phyloP scores from a whole-genome alignment of 208 protist species.

The Trichomonas vaginalis region DNA sequence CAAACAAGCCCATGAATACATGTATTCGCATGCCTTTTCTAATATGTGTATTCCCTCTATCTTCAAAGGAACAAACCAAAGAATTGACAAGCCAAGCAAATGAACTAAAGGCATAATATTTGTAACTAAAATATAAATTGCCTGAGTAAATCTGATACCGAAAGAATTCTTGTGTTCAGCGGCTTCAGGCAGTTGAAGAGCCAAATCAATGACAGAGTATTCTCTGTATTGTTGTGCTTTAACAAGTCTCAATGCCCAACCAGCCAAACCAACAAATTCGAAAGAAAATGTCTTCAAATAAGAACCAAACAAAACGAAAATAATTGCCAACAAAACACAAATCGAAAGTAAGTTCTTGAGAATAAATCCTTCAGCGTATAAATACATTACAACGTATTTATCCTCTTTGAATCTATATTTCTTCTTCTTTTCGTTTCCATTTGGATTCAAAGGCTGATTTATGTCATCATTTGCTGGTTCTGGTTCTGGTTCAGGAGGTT shows the following conservation, averaged over 20 bases:
- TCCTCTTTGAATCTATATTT: not conserved
- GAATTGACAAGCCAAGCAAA: slow-evolving; percentile 33
- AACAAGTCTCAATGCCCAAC: not conserved
- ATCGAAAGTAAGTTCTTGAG: not conserved
- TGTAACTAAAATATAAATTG: slow-evolving; percentile 36
- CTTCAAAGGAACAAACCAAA: slow-evolving; percentile 48
- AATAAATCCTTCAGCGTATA: not conserved
- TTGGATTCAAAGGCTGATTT: too few relatives aligned
- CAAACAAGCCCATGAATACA: slow-evolving; percentile 64
- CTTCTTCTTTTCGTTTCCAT: not conserved
- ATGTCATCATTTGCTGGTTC: too few relatives aligned
- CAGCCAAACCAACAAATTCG: not conserved
- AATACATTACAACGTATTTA: not conserved
- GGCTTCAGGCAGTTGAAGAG: not conserved
- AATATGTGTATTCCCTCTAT: slow-evolving; percentile 22
- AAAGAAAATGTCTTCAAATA: not conserved
- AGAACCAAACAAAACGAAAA: not conserved
- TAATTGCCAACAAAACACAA: not conserved
- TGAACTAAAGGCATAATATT: slow-evolving; percentile 45
- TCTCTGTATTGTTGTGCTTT: not conserved
- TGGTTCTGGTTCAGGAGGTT: too few relatives aligned
- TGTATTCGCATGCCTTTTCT: slow-evolving; percentile 41
- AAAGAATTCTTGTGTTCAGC: not conserved
- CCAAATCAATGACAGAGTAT: not conserved
- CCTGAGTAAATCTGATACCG: slow-evolving; percentile 34